These are phyloP conservation scores for Malus asiatica DNA, from an alignment of 306 rosid species.

Conservation along the genomic window DNA sequence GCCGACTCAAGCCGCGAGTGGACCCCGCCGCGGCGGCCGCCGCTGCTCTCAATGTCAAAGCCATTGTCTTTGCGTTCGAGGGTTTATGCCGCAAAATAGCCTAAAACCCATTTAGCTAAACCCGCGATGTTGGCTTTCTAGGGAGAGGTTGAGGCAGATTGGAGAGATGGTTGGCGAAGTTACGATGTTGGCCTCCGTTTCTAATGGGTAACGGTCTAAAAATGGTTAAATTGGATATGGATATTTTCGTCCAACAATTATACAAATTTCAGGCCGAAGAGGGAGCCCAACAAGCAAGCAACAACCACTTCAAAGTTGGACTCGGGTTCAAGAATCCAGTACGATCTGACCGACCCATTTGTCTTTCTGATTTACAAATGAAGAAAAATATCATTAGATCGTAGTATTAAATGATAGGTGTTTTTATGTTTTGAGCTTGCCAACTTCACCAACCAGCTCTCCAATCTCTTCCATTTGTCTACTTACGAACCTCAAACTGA, in stretches of 20 bases:
- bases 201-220: background rate
- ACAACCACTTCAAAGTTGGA: background rate
- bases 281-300: background rate
- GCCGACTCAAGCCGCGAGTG: slow-evolving; percentile 47
- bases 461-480: no score
- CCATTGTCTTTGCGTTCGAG: background rate
- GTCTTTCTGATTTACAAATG: no score
- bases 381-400: accelerated
- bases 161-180: background rate
- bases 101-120: background rate
- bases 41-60: slow-evolving; percentile 54
- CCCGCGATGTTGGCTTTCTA: background rate
- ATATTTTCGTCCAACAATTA: no score
- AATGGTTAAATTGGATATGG: no score
- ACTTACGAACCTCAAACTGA: no score
- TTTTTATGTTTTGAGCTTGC: no score
- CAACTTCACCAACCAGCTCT: no score
- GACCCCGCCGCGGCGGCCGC: slow-evolving; percentile 36
- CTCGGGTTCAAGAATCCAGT: background rate
- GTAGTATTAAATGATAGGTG: no score
- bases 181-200: background rate
- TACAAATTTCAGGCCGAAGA: background rate
- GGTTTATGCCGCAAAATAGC: background rate
- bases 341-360: background rate
- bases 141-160: background rate